phyloP scores from a whole-genome alignment of 1,284 basidiomycete genomes.

The Thecaphora frezii region DNA sequence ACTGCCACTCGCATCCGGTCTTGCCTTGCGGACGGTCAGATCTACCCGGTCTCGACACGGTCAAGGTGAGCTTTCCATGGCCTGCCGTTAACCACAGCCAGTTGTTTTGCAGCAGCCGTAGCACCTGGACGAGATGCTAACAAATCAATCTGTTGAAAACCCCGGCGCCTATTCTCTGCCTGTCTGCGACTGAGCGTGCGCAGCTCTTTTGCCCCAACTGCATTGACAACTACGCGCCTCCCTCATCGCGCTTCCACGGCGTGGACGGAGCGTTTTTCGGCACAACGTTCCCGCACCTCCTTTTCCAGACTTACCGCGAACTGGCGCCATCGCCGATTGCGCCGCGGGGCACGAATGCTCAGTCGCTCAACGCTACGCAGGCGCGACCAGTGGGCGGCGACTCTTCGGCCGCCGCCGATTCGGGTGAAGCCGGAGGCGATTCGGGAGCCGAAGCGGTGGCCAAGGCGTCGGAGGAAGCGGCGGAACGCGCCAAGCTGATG shows the following conservation, averaged over 20 bases:
- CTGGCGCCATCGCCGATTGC: conserved; percentile 48
- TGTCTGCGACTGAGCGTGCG: too few species aligned
- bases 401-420: too few species aligned
- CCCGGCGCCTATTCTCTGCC: too few species aligned
- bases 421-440: neutral
- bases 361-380: neutral
- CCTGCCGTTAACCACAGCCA: too few species aligned
- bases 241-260: conserved; percentile 90
- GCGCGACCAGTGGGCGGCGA: too few species aligned
- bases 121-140: too few species aligned
- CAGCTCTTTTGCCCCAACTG: conserved; percentile 93
- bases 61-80: conserved; percentile 68
- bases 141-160: too few species aligned
- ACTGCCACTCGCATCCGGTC: conserved; percentile 84
- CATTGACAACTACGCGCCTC: conserved; percentile 93
- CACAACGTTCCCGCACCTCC: conserved; percentile 93
- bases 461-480: conserved; percentile 8
- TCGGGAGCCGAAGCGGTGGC: conserved; percentile 4
- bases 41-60: conserved; percentile 94
- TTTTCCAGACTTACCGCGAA: conserved; percentile 90
- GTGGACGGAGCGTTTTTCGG: conserved; percentile 99
- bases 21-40: conserved; percentile 95
- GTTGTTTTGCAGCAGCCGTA: too few species aligned
- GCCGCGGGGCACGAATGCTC: neutral
- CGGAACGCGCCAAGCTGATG: conserved; percentile 1